phyloP scores from a whole-genome alignment of 148 eudicot species.

The Oxyria digyna region DNA sequence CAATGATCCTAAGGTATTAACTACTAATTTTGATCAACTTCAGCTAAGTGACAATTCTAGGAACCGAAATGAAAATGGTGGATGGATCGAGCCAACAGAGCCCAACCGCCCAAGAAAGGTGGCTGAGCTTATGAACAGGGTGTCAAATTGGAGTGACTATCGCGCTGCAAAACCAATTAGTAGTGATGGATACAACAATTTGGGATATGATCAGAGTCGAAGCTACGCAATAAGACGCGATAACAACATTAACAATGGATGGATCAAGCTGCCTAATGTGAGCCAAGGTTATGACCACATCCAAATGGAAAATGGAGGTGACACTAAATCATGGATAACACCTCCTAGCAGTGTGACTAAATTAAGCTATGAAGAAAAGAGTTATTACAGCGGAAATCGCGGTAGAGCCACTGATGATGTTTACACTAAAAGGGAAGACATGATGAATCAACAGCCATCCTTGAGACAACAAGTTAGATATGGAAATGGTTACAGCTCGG shows the following conservation, averaged over 20 bases:
- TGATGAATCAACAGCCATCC: background rate
- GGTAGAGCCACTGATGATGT: background rate
- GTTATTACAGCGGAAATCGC: background rate
- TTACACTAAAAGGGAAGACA: background rate
- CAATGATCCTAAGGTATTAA: background rate
- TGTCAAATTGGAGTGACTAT: background rate
- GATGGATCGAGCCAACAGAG: background rate
- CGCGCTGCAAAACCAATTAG: background rate
- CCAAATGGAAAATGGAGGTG: no score
- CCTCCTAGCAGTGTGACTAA: background rate
- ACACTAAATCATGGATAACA: background rate
- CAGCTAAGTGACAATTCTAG: background rate
- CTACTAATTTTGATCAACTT: background rate
- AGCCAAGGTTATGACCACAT: no score
- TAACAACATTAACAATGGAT: background rate
- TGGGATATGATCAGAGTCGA: background rate
- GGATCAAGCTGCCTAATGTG: background rate
- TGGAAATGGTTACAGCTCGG: background rate
- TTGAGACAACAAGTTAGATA: background rate
- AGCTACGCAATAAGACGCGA: background rate
- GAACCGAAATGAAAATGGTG: background rate
- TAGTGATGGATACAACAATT: background rate
- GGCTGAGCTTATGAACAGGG: background rate
- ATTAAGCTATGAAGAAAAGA: background rate
- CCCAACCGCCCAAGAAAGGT: conserved; percentile 3